These are phyloP conservation scores for Neophaeococcomyces mojaviensis DNA, from an alignment of 2,329 filamentous ascomycete genomes.

Conservation along the genomic window DNA sequence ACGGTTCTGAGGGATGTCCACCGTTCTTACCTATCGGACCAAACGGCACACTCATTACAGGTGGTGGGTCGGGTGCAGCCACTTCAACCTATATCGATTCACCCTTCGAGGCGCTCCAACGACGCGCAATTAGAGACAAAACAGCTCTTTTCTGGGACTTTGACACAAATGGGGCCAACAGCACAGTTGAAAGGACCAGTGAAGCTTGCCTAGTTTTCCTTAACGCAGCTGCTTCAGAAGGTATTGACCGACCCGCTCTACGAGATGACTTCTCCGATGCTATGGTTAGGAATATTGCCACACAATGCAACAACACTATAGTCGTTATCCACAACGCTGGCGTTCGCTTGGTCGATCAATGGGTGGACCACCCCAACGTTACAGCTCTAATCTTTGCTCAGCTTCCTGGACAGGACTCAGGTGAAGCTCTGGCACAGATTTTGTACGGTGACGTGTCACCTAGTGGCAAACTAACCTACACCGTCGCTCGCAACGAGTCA, in stretches of 20 bases:
- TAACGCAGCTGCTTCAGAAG: slow-evolving; percentile 46
- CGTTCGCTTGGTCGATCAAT: slow-evolving; percentile 31
- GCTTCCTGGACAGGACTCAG: slow-evolving; percentile 74
- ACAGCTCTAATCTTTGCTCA: slow-evolving; percentile 79
- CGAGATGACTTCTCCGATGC: slow-evolving; percentile 35
- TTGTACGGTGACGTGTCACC: slow-evolving; percentile 77
- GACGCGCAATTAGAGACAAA: slow-evolving; percentile 20
- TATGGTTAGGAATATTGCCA: slow-evolving; percentile 40
- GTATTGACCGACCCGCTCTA: slow-evolving; percentile 34
- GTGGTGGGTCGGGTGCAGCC: slow-evolving; percentile 27
- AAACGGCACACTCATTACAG: slow-evolving; percentile 28
- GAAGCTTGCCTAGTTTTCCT: slow-evolving; percentile 51
- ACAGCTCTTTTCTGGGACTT: slow-evolving; percentile 27
- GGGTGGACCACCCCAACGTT: slow-evolving; percentile 48
- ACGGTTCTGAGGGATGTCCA: no score
- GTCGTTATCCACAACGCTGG: slow-evolving; percentile 59
- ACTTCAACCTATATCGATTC: slow-evolving; percentile 26
- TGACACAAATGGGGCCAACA: slow-evolving; percentile 10
- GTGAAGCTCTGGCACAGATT: slow-evolving; percentile 71
- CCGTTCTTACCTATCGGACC: slow-evolving; percentile 31
- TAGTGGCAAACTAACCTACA: slow-evolving; percentile 70
- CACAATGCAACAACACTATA: slow-evolving; percentile 44
- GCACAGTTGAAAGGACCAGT: slow-evolving; percentile 28
- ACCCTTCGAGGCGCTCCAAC: slow-evolving; percentile 26
- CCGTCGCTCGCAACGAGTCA: slow-evolving; percentile 49